Base-by-base conservation (phyloP, 345 rosid species). In the Nephelium lappaceum region DNA sequence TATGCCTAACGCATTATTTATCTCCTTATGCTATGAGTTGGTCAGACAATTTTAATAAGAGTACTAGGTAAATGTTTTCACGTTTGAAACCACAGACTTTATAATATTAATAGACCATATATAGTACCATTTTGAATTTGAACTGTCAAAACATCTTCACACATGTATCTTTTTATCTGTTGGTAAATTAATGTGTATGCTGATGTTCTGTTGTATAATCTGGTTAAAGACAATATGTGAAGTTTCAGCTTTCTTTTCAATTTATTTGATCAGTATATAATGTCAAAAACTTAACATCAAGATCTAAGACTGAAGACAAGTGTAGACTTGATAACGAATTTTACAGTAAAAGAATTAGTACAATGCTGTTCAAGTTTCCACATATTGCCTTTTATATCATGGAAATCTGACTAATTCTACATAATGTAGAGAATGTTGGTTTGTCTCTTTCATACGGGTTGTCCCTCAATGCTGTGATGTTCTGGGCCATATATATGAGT, bases 371-470 rank as follows among this genome's bases (percentile, higher is more conserved):
- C 3, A 31, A 31, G 36, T 31, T 31, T 31, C 36, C 36, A 31
- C 36, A 31, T 31, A 31, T 31, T 31, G 36, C 36, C 36, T 31
- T 31, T 31, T 31, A 31, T 2, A 5, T 72, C n/a, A 6, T 6
- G 25, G 55, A 42, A 68, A 47, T 23, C 63, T 76, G 45, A 81
- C 67, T 21, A 57, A 9, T 72, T 82, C 67, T 73, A 16, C 49
- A 24, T 70, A 51, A 42, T 82, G 86, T 81, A 95, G 99, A 91
- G 79, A 90, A 93, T 61, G 95, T 95, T 43, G 99, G 99, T 8
- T 64, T 95, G 76, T 89, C 98, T 15, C 98, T 95, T 62, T 95
- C 99, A 1, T 95, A 95, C 5, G 99, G 99, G 21, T 58, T 95
- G 81, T 95, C 99, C 57, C 88, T 95, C 86, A 95, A 95, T 75